Evolutionary conservation across 225 moss, liverwort and hornwort species (phyloP).

Genomic region (Polytrichum formosum): DNA sequence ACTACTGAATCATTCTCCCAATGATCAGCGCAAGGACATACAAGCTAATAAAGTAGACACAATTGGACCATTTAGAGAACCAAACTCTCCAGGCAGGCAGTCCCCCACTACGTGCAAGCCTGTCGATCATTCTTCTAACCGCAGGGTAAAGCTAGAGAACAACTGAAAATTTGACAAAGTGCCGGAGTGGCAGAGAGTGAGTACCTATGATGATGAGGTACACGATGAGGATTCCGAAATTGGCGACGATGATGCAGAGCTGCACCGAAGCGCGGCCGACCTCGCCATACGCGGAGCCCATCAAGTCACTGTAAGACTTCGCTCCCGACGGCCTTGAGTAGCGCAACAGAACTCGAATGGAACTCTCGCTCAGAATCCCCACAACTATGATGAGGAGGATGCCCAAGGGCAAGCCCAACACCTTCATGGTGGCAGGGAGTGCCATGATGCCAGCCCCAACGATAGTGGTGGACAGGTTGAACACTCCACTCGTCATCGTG

Average conservation of each 20-base stretch:
- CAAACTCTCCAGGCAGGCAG: too few relatives aligned
- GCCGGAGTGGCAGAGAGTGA: too few relatives aligned
- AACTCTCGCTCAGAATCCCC: slow-evolving; percentile 71
- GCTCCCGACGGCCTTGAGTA: slow-evolving; percentile 65
- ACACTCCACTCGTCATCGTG: slow-evolving; percentile 63
- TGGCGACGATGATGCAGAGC: slow-evolving; percentile 78
- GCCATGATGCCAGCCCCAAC: slow-evolving; percentile 96
- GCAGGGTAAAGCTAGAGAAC: not conserved
- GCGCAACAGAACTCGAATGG: slow-evolving; percentile 66
- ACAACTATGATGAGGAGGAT: slow-evolving; percentile 57
- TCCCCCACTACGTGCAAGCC: too few relatives aligned
- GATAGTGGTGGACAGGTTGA: slow-evolving; percentile 87
- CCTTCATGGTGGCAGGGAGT: slow-evolving; percentile 89
- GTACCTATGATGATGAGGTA: slow-evolving; percentile 91
- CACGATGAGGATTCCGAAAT: slow-evolving; percentile 79
- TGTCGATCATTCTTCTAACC: slow-evolving; percentile 20
- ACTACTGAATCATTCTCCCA: too few relatives aligned
- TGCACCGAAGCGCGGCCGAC: slow-evolving; percentile 57
- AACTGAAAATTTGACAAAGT: too few relatives aligned
- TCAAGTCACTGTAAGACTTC: slow-evolving; percentile 75
- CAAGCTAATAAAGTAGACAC: too few relatives aligned
- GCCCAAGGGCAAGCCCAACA: slow-evolving; percentile 78
- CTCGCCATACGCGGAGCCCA: slow-evolving; percentile 70
- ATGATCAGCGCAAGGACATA: slow-evolving; percentile 33
- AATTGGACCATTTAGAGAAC: too few relatives aligned